Conservation (phyloP, 768 basidiomycete species). For the Fomitopsis pulvina region DNA sequence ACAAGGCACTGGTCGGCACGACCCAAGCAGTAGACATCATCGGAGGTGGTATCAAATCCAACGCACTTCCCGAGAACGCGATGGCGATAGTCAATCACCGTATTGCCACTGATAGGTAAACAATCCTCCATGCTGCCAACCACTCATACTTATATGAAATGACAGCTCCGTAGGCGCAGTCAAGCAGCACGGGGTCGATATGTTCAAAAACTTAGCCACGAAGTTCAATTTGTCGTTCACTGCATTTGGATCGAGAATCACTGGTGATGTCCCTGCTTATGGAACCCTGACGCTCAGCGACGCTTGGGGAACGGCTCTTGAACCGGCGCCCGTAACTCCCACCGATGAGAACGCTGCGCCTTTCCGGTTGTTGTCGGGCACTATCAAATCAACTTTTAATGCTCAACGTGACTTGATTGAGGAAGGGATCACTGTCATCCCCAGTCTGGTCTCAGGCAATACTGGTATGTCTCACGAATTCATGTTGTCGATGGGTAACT, state of each 20-base stretch:
- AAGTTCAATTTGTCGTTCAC: slow-evolving; percentile 35
- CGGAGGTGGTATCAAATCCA: slow-evolving; percentile 33
- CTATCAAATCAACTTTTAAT: slow-evolving; percentile 33
- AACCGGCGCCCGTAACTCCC: slow-evolving; percentile 39
- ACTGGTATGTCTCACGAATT: slow-evolving; percentile 22
- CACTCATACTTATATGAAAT: background rate
- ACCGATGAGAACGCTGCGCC: slow-evolving; percentile 27
- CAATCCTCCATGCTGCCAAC: background rate
- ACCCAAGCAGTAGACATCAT: slow-evolving; percentile 43
- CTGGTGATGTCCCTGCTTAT: slow-evolving; percentile 19
- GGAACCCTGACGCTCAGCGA: slow-evolving; percentile 34
- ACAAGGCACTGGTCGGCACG: slow-evolving; percentile 26
- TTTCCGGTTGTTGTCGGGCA: slow-evolving; percentile 36
- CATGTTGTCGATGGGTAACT: background rate
- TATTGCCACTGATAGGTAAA: slow-evolving; percentile 22
- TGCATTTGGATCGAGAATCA: slow-evolving; percentile 32
- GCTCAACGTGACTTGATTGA: slow-evolving; percentile 22
- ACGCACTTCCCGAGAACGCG: slow-evolving; percentile 36
- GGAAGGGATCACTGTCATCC: slow-evolving; percentile 30
- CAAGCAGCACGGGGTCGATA: slow-evolving; percentile 22
- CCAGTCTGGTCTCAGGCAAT: slow-evolving; percentile 31
- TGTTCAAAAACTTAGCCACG: slow-evolving; percentile 23
- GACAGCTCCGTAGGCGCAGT: slow-evolving; percentile 25
- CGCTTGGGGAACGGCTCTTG: slow-evolving; percentile 27
- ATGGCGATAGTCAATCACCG: slow-evolving; percentile 22